phyloP scores from a whole-genome alignment of 192 early-diverging fungal genomes.

The Phlyctochytrium planicorne region DNA sequence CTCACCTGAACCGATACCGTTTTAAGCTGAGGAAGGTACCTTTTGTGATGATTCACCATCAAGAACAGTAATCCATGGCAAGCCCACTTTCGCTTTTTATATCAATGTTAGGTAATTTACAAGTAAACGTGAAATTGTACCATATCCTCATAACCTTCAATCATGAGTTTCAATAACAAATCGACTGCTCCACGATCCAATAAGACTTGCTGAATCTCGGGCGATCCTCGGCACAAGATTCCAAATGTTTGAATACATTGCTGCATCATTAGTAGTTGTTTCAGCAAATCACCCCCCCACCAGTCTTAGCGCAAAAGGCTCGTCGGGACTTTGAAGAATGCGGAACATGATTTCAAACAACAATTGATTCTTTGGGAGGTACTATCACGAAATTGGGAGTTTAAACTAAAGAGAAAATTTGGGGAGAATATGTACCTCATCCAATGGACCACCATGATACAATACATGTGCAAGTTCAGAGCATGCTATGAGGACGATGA shows the following conservation, averaged over 20 bases:
- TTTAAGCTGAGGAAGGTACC: neutral
- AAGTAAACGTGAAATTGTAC: neutral
- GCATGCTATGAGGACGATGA: neutral
- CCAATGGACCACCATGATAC: neutral
- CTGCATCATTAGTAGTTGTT: neutral
- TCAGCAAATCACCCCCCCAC: neutral
- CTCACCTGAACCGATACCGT: neutral
- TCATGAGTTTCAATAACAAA: neutral
- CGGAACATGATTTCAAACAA: too few relatives aligned
- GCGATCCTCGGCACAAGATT: neutral
- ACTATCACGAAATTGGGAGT: too few relatives aligned
- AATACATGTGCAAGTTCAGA: neutral
- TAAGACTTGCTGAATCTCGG: neutral
- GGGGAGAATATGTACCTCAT: too few relatives aligned
- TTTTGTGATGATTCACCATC: neutral
- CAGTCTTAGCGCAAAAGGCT: neutral
- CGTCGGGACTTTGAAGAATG: neutral
- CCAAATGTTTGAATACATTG: neutral
- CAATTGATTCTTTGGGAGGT: too few relatives aligned
- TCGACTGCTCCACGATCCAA: neutral
- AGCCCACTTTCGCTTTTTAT: conserved; percentile 1
- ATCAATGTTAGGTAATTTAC: neutral
- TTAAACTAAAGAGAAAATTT: too few relatives aligned
- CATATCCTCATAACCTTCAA: neutral
- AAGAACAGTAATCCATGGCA: neutral